Conservation (phyloP, 2,329 filamentous ascomycete genomes). For the Cercospora nicotianae region DNA sequence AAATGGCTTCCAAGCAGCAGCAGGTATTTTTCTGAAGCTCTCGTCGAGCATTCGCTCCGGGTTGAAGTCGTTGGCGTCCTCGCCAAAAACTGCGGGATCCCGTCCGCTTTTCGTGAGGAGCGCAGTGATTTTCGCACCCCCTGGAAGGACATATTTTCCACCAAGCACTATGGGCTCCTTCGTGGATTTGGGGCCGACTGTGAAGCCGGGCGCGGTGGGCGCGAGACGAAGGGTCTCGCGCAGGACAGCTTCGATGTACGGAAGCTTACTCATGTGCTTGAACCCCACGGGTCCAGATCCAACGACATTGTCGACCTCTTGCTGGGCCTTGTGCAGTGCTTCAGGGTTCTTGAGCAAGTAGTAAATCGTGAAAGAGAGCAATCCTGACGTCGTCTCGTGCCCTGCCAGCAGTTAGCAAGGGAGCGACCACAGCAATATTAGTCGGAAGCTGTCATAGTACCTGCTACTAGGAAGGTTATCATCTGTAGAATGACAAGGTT, state of each 20-base stretch:
- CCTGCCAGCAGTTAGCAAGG: conserved; percentile 38
- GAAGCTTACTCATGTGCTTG: conserved; percentile 63
- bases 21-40: conserved; percentile 54
- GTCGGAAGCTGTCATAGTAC: background rate
- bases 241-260: conserved; percentile 65
- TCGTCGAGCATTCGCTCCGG: conserved; percentile 73
- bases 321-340: conserved; percentile 59
- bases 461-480: conserved; percentile 65
- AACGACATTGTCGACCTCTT: conserved; percentile 67
- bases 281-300: conserved; percentile 58
- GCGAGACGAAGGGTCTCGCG: conserved; percentile 63
- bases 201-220: conserved; percentile 61
- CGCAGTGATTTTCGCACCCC: conserved; percentile 52
- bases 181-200: background rate
- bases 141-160: conserved; percentile 61
- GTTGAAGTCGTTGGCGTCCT: conserved; percentile 64
- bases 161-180: conserved; percentile 46
- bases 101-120: conserved; percentile 58
- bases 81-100: conserved; percentile 65
- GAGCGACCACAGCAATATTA: no score
- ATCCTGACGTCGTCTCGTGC: conserved; percentile 70
- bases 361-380: conserved; percentile 66
- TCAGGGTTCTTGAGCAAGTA: conserved; percentile 64
- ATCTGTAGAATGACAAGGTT: conserved; percentile 41
- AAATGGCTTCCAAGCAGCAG: conserved; percentile 56